Evolutionary conservation across 73 alveolate genomes (phyloP).

Genomic region (Diophrys sp.): DNA sequence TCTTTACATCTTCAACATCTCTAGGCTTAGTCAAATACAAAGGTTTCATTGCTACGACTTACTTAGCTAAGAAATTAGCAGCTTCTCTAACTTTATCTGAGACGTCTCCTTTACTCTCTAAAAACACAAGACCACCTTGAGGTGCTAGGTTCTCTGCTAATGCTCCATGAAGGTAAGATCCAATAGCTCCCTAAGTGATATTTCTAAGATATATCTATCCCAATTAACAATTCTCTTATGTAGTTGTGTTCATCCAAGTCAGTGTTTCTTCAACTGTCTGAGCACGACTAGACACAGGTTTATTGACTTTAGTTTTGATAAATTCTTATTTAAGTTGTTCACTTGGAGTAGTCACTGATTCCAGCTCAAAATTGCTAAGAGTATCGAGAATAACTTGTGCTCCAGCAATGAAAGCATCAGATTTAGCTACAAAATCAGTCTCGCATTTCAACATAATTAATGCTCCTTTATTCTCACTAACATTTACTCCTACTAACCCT

Average conservation of each 20-base stretch:
- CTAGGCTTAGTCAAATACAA: not conserved
- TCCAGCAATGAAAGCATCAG: not conserved
- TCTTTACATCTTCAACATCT: not conserved
- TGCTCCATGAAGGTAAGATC: not conserved
- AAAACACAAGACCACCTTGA: not conserved
- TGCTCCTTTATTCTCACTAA: not conserved
- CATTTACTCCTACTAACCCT: not conserved
- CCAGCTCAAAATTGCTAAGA: not conserved
- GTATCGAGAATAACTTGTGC: not conserved
- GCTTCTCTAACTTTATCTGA: not conserved
- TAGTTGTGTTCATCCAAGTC: not conserved
- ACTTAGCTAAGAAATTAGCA: not conserved
- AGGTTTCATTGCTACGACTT: not conserved
- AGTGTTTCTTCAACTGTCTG: not conserved
- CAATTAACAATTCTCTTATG: not conserved
- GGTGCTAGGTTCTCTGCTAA: not conserved
- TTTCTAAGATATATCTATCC: not conserved
- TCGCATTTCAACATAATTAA: not conserved
- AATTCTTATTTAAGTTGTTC: not conserved
- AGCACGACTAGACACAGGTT: not conserved
- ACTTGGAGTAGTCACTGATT: too few relatives aligned
- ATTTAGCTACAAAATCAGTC: not conserved
- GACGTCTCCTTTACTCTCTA: not conserved
- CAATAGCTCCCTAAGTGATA: not conserved
- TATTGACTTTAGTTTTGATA: too few relatives aligned